Conservation (phyloP, 1,139 yeast genomes). For the Yamadazyma aaseri region DNA sequence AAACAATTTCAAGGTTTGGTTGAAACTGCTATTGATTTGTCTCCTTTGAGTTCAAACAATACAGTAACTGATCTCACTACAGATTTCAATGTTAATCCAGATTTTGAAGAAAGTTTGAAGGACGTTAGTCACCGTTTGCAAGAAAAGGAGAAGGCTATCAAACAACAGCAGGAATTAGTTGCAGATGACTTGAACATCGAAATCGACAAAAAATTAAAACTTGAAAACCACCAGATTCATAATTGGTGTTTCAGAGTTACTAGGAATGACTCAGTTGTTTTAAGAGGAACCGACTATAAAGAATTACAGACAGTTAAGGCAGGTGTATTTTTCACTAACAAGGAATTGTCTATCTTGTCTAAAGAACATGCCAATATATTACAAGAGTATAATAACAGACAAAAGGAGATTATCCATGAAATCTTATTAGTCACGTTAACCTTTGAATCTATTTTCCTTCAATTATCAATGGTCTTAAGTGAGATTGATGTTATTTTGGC, state of each 20-base stretch:
- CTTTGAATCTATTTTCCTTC: slow-evolving; percentile 73
- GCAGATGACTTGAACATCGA: slow-evolving; percentile 80
- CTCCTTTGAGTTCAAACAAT: slow-evolving; percentile 60
- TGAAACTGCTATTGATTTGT: slow-evolving; percentile 87
- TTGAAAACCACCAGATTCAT: slow-evolving; percentile 81
- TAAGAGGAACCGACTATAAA: slow-evolving; percentile 65
- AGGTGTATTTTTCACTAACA: slow-evolving; percentile 87
- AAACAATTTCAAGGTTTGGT: slow-evolving; percentile 78
- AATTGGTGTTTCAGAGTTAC: slow-evolving; percentile 96
- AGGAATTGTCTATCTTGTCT: slow-evolving; percentile 57
- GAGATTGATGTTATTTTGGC: slow-evolving; percentile 80
- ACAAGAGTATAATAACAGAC: slow-evolving; percentile 69
- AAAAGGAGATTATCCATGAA: slow-evolving; percentile 75
- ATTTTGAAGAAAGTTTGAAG: slow-evolving; percentile 76
- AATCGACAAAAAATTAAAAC: slow-evolving; percentile 79
- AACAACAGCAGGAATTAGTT: slow-evolving; percentile 57
- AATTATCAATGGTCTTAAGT: slow-evolving; percentile 62
- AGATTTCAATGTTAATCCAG: slow-evolving; percentile 84
- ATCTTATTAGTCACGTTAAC: slow-evolving; percentile 78
- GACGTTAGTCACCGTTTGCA: slow-evolving; percentile 60
- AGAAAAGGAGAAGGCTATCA: slow-evolving; percentile 53
- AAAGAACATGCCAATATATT: slow-evolving; percentile 58
- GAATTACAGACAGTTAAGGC: slow-evolving; percentile 92
- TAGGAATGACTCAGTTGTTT: slow-evolving; percentile 78
- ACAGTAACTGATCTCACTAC: slow-evolving; percentile 40